Base-by-base conservation (phyloP, 768 basidiomycete genomes). In the Boletus sp. region DNA sequence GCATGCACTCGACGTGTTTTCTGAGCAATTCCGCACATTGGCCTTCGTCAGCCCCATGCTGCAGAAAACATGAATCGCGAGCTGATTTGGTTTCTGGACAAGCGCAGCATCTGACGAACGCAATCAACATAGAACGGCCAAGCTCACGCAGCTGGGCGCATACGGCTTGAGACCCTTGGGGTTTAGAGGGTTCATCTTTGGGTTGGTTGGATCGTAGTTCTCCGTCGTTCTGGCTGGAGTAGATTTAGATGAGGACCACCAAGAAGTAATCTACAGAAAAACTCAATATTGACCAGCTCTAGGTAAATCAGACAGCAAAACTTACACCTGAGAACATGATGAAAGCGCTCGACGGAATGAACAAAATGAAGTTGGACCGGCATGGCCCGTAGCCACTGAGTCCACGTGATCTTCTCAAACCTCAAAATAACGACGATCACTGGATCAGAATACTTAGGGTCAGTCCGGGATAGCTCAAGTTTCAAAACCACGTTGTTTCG, bases 91-190 rank as follows among this genome's bases (percentile, higher is more conserved):
- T 96, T 63, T 93, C 80, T 2, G 93, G 94, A 67, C 96, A 98
- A 40, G 95, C 96, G 66, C 96, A 98, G 63, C 96, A 98, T 63
- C 96, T 98, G 57, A 47, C 13, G 38, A 50, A 53, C 10, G 27
- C 9, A 5, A 19, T 67, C 29, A 60, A 17, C 25, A 14, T 4
- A 13, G 15, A 50, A 17, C 8, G 14, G 23, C 1, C 1, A 5
- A 19, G 19, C 2, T 4, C 9, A 34, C 29, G 9, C 19, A 27
- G 45, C 33, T 17, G 21, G 9, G 15, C 14, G 76, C 92, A 55
- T 69, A 97, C 96, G 96, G 90, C 70, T 98, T 99, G 49, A 97
- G 73, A n/a, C 94, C 94, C 64, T 93, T 65, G 0, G 96, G 96
- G 69, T 98, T 98, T 53, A 95, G 72, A 9, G 92, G 93, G 68